Evolutionary conservation across 352 stramenopile genomes (phyloP), one percentile per base, ranked within the genome.

Genomic region (Phytophthora pseudosyringae): DNA sequence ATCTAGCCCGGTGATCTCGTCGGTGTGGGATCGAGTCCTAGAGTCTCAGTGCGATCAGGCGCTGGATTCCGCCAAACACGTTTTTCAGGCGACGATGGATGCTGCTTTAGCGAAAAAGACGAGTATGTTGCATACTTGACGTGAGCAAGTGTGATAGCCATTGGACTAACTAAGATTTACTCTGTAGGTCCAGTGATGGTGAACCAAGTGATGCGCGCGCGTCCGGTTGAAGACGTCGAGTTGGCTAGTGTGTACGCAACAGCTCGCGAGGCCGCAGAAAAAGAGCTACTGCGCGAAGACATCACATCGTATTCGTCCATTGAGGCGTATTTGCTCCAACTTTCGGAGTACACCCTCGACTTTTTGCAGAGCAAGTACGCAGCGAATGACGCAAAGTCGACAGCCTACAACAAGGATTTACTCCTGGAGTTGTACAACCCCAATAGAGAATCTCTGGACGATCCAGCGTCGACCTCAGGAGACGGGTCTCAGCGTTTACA

Each of bases 1-100:
- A 47, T 68, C 76, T 2, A 86, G 78, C 29, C 89, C 89, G 0
- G 86, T 92, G 13, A 97, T 97, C 36, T 74, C 84, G 3, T 93
- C 73, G 8, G 87, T 88, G 3, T 97, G 89, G 85, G 84, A 93
- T 13, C 86, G 85, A 48, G 88, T 97, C 7, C 54, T 93, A 4
- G 76, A 94, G 59, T 76, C 68, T 12, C 83, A 93, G 50, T 93
- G 76, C 28, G 75, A 84, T 9, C 67, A 89, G 49, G 85, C 83
- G 2, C 62, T 91, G 8, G 83, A 93, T 5, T 58, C 45, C 3
- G 85, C 81, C 3, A 91, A 90, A 46, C 48, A 74, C 8, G 44
- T 59, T 25, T 93, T 93, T 41, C 63, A 61, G 10, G 39, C 50
- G 6, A 32, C 33, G 3, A 80, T 93, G 32, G 64, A 86, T 12